Conservation (phyloP, 306 rosid genomes). For the Rubus parviflorus region DNA sequence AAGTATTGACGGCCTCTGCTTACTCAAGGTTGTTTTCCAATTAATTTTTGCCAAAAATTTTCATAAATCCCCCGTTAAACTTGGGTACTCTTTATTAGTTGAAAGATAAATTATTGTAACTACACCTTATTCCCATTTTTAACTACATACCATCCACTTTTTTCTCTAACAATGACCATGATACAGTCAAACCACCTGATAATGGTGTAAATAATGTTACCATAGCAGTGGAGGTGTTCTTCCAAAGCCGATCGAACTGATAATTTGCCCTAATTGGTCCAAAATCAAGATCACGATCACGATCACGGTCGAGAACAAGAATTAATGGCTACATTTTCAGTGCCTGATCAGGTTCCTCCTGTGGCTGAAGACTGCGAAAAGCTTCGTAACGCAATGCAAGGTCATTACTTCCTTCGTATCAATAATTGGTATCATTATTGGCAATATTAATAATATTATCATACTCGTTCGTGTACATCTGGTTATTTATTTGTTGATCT, state of each 20-base stretch:
- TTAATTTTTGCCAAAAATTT: no score
- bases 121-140: no score
- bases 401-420: slow-evolving; percentile 10
- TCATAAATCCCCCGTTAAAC: no score
- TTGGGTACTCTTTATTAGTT: no score
- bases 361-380: slow-evolving; percentile 31
- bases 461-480: neutral
- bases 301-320: neutral
- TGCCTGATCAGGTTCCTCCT: slow-evolving; percentile 33
- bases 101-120: no score
- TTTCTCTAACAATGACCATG: neutral
- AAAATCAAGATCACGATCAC: neutral
- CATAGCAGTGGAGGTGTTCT: neutral
- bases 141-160: neutral
- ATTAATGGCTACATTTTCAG: slow-evolving; percentile 32
- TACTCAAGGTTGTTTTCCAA: no score
- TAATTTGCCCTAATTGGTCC: neutral
- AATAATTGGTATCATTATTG: neutral
- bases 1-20: no score
- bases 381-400: slow-evolving; percentile 35
- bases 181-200: neutral
- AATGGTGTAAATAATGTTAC: neutral
- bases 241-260: neutral
- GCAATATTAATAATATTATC: neutral
- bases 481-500: neutral